Conservation (phyloP, 2,329 filamentous ascomycete species). For the Trichoderma sp. region DNA sequence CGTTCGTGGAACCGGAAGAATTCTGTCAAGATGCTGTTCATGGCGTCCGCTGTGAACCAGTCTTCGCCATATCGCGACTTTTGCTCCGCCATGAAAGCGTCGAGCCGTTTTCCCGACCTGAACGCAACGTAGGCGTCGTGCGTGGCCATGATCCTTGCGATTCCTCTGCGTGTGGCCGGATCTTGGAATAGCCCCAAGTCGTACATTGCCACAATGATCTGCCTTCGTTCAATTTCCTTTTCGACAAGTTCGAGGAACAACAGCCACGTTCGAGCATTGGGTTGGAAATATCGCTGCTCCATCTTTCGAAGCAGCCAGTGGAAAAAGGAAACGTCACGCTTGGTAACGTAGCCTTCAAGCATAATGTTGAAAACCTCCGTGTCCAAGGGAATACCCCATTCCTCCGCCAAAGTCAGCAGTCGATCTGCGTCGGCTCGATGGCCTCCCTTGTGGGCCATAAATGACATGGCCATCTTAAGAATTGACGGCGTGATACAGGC, state of each 20-base stretch:
- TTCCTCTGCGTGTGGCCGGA: conserved; percentile 33
- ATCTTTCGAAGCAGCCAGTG: conserved; percentile 41
- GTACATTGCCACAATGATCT: conserved; percentile 47
- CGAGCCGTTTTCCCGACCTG: conserved; percentile 33
- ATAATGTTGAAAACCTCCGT: conserved; percentile 49
- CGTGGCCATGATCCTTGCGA: conserved; percentile 43
- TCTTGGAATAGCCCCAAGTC: conserved; percentile 42
- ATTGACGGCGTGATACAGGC: conserved; percentile 38
- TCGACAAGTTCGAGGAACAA: conserved; percentile 53
- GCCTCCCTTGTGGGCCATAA: conserved; percentile 37
- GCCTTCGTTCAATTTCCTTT: conserved; percentile 52
- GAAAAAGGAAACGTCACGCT: conserved; percentile 42
- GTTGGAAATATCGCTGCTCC: conserved; percentile 37
- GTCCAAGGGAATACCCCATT: conserved; percentile 41
- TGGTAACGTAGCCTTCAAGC: conserved; percentile 40
- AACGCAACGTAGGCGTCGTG: conserved; percentile 44
- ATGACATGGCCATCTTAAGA: conserved; percentile 45
- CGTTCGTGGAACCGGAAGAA: conserved; percentile 39
- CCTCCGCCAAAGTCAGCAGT: conserved; percentile 39
- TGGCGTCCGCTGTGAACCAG: conserved; percentile 42
- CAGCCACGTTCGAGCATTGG: conserved; percentile 48
- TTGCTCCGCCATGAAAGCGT: conserved; percentile 41
- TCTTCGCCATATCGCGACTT: conserved; percentile 42
- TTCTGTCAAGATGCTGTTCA: conserved; percentile 42
- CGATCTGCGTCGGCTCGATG: conserved; percentile 34